Evolutionary conservation across 306 rosid genomes (phyloP).

Genomic region (Cyamopsis tetragonoloba): DNA sequence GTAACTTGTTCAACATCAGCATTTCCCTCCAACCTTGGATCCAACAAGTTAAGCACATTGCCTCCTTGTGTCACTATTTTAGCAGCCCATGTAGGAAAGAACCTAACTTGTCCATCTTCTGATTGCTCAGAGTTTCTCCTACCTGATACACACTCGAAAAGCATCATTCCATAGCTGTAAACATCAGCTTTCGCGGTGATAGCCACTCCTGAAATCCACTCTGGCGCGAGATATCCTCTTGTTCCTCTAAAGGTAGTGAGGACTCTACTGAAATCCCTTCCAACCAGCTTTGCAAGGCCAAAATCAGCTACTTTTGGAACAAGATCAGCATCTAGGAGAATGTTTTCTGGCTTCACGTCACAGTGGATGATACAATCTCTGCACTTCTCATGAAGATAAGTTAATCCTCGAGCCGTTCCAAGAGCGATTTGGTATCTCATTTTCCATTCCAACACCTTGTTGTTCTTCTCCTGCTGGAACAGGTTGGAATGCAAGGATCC

Average conservation of each 20-base stretch:
- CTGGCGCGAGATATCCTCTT: conserved; percentile 85
- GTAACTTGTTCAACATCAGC: conserved; percentile 50
- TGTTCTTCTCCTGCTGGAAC: conserved; percentile 32
- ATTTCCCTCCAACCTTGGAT: conserved; percentile 47
- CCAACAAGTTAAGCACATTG: conserved; percentile 48
- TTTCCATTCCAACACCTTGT: conserved; percentile 57
- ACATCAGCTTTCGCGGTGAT: conserved; percentile 88
- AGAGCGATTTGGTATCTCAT: conserved; percentile 73
- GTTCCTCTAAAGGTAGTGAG: conserved; percentile 96
- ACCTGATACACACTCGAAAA: conserved; percentile 76
- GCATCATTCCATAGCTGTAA: conserved; percentile 92
- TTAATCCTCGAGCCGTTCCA: conserved; percentile 80
- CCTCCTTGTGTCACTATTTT: conserved; percentile 37
- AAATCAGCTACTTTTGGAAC: conserved; percentile 85
- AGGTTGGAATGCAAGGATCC: conserved; percentile 61
- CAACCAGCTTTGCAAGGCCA: conserved; percentile 87
- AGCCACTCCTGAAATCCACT: conserved; percentile 87
- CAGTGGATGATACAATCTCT: conserved; percentile 90
- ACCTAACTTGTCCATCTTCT: conserved; percentile 49
- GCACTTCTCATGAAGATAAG: conserved; percentile 82
- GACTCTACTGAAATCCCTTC: conserved; percentile 83
- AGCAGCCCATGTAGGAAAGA: conserved; percentile 64
- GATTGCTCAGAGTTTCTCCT: conserved; percentile 67
- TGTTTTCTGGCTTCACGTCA: conserved; percentile 91
- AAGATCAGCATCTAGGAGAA: conserved; percentile 66